Percentiles rank a stretch among this genome's conserved stretches.
Evolutionary conservation across 2,329 filamentous ascomycete genomes (phyloP).

Genomic region (Raffaelea albimanens): DNA sequence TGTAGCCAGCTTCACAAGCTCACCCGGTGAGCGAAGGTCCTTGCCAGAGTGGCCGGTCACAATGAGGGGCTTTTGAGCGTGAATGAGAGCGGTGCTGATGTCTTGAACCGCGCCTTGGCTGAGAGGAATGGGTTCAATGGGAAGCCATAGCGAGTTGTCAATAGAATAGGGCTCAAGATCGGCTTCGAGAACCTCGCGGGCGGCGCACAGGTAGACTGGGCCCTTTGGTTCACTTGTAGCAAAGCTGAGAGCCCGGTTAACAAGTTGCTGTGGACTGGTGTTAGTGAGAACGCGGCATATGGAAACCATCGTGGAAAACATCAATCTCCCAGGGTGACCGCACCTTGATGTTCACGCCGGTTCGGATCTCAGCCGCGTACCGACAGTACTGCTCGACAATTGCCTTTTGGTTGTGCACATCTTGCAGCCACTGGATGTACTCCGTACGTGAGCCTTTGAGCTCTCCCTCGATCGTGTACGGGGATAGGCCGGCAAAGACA

Average conservation of each 20-base stretch:
- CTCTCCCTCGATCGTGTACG: slow-evolving; percentile 33
- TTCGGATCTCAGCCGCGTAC: slow-evolving; percentile 74
- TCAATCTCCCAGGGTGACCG: no score
- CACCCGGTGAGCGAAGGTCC: slow-evolving; percentile 52
- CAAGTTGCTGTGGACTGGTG: no score
- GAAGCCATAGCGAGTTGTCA: slow-evolving; percentile 59
- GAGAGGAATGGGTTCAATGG: slow-evolving; percentile 56
- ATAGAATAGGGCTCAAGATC: slow-evolving; percentile 67
- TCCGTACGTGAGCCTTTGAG: slow-evolving; percentile 29
- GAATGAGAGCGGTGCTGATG: slow-evolving; percentile 54
- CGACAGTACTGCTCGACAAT: slow-evolving; percentile 77
- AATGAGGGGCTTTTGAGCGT: slow-evolving; percentile 56
- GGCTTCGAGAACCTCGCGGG: slow-evolving; percentile 76
- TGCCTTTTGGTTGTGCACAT: slow-evolving; percentile 23
- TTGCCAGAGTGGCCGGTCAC: slow-evolving; percentile 64
- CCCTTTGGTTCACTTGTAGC: slow-evolving; percentile 68
- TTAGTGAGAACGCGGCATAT: no score
- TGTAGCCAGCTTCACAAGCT: slow-evolving; percentile 58
- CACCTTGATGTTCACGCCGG: slow-evolving; percentile 74
- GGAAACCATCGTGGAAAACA: no score
- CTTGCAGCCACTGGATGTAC: slow-evolving; percentile 32
- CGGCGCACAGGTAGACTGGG: slow-evolving; percentile 69
- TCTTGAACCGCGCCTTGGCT: slow-evolving; percentile 40
- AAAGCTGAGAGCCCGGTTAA: slow-evolving; percentile 76
- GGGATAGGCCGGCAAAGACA: slow-evolving; percentile 33